Base-by-base conservation (phyloP, 1,284 basidiomycete species). In the Porodaedalea pini region DNA sequence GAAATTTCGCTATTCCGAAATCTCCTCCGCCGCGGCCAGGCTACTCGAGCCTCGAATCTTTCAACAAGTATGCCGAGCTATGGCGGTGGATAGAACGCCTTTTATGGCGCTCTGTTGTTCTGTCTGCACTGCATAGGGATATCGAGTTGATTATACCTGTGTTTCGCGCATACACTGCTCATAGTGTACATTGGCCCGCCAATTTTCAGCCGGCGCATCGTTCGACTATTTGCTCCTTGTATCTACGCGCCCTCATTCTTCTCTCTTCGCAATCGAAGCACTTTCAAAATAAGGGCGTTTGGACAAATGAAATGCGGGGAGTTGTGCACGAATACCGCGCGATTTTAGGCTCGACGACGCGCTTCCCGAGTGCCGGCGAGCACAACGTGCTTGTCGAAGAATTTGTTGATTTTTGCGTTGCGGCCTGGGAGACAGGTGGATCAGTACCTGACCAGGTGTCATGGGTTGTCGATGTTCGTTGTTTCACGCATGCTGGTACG, bases 361-460 rank as follows among this genome's bases (percentile, higher is more conserved):
- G 67, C 0, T 96, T 99, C 68, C 96, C 96, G 5, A 78, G 75
- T 37, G 94, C 95, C 0, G 94, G 94, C 2, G 79, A 92, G 64
- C 75, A 84, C 56, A 98, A 98, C 66, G 62, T 73, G 23, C 82
- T 81, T 58, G 92, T 97, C 4, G 87, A 93, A 62, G 85, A 90
- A 63, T 90, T 98, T 64, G 85, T 88, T 1, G 92, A 95, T 67
- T 73, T 90, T 6, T 87, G 85, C 61, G 85, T 95, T 4, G 85
- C 84, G 0, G 78, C 89, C 2, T 96, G 94, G 94, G 85, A 92
- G 66, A 78, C 80, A 0, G 75, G 80, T 53, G 88, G 88, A 8
- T 78, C 78, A 3, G 69, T 75, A 11, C 78, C 79, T 13, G 82
- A 82, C 40, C 78, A 80, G 61, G 79, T 81, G 0, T 78, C 78